Evolutionary conservation across 495 filamentous ascomycete genomes (phyloP), one percentile per base, ranked within the genome.

Genomic region (Daldinia concentrica): DNA sequence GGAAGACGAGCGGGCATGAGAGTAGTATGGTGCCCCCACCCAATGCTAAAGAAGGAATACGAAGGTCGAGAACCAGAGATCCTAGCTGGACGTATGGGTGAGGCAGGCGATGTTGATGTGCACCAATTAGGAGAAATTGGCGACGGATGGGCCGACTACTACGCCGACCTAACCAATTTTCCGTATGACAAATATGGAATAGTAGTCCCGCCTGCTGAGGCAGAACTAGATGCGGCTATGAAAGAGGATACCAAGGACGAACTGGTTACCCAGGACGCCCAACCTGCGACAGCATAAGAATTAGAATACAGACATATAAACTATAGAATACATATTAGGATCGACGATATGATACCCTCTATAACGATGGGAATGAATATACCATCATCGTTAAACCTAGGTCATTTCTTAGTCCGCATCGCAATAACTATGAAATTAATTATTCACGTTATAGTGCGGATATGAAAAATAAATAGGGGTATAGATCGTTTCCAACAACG

Each of bases 1-100:
- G 95, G 93, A 11, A 82, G 95, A 32, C 87, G 95, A 62, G 95
- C 96, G 0, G 96, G 96, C 0, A 98, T 98, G 96, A 86, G 93
- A 67, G 95, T 97, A 8, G 83, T 97, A 1, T 99, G 95, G 95
- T 90, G 89, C 69, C 95, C 95, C 6, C 94, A 98, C 83, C 86
- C 88, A 2, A 92, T 88, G 77, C 79, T 99, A 27, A 81, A 92
- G 82, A 84, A 87, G 72, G 89, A 92, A 76, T 96, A 91, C 74
- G 80, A 79, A 41, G 94, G 93, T 4, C 85, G 90, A 45, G 93
- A 97, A 80, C 84, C 82, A 52, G 88, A 93, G 78, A 93, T 99
- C 6, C 82, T 99, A 15, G 96, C 95, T 0, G 95, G 93, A 0
- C 79, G 90, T 59, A 94, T 90, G 48, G 92, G 89, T 0, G 86